Percentiles rank a stretch among this genome's conserved stretches.
phyloP scores from a whole-genome alignment of 1,284 basidiomycete species.

The Cutaneotrichosporon sp. region DNA sequence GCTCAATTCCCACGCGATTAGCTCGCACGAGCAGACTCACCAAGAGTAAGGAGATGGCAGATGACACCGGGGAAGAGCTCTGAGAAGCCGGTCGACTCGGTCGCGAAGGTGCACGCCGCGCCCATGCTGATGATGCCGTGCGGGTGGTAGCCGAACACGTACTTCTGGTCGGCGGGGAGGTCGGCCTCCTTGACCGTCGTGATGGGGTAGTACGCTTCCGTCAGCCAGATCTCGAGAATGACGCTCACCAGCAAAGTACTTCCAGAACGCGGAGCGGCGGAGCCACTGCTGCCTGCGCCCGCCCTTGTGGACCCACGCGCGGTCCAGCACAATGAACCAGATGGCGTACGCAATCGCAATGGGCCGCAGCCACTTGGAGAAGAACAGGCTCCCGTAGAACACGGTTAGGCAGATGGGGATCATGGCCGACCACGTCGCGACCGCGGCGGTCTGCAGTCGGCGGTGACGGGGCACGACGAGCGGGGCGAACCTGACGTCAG shows the following conservation, averaged over 20 bases:
- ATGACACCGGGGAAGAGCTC: slow-evolving; percentile 84
- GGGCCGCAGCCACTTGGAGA: slow-evolving; percentile 68
- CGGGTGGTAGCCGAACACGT: slow-evolving; percentile 98
- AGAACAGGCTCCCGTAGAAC: slow-evolving; percentile 73
- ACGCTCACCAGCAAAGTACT: slow-evolving; percentile 51
- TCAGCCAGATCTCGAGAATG: no score
- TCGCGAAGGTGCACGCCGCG: slow-evolving; percentile 89
- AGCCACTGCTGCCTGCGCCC: slow-evolving; percentile 78
- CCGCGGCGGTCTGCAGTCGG: slow-evolving; percentile 79
- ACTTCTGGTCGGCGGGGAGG: slow-evolving; percentile 83
- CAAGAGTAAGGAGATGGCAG: slow-evolving; percentile 88
- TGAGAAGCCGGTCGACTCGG: slow-evolving; percentile 92
- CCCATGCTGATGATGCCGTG: slow-evolving; percentile 92
- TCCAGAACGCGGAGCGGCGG: slow-evolving; percentile 69
- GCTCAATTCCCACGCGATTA: no score
- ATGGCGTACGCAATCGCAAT: slow-evolving; percentile 71
- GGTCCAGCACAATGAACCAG: slow-evolving; percentile 74
- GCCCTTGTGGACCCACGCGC: slow-evolving; percentile 68
- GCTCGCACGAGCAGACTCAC: no score
- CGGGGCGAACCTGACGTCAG: slow-evolving; percentile 48
- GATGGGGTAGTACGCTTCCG: slow-evolving; percentile 76
- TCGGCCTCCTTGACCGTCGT: slow-evolving; percentile 66
- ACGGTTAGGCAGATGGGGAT: slow-evolving; percentile 68
- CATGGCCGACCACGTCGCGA: slow-evolving; percentile 81
- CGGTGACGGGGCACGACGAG: slow-evolving; percentile 55